Evolutionary conservation across 768 basidiomycete genomes (phyloP).

Genomic region (Neoboletus brunneissimus): DNA sequence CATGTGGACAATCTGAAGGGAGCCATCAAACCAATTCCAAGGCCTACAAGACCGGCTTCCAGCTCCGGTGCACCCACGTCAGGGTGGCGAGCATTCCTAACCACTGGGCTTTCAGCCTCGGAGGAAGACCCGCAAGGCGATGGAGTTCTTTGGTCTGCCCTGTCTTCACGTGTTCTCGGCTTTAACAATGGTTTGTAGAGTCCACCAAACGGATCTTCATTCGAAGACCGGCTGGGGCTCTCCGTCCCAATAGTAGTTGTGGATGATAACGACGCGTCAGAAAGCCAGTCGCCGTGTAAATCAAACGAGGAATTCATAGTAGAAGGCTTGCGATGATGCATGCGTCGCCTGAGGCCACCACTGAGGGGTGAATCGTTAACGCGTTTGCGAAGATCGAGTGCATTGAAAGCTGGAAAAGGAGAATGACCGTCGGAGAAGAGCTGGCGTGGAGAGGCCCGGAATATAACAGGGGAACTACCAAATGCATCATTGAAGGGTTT

Average conservation of each 20-base stretch:
- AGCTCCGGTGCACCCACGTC: constrained; percentile 27
- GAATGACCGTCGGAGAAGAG: constrained; percentile 37
- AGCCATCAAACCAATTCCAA: constrained; percentile 45
- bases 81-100: constrained; percentile 28
- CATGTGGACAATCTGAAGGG: constrained; percentile 50
- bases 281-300: constrained; percentile 28
- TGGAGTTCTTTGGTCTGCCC: constrained; percentile 12
- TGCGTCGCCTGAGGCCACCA: constrained; percentile 28
- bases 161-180: constrained; percentile 9
- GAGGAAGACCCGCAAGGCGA: constrained; percentile 25
- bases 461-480: constrained; percentile 38
- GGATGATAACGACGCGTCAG: constrained; percentile 31
- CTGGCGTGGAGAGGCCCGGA: constrained; percentile 41
- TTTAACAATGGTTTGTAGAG: constrained; percentile 38
- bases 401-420: constrained; percentile 32
- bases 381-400: constrained; percentile 33
- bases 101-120: constrained; percentile 52
- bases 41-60: constrained; percentile 37
- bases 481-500: constrained; percentile 31
- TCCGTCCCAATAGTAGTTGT: constrained; percentile 16
- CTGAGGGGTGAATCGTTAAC: constrained; percentile 50
- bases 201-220: constrained; percentile 47
- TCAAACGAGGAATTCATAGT: constrained; percentile 28
- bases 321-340: constrained; percentile 28
- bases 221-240: constrained; percentile 29